A percentile compares a stretch with the other conserved stretches of the same genome.
These are phyloP conservation scores for Coemansia sp. DNA, from an alignment of 192 early-diverging fungal genomes.

Conservation along the genomic window DNA sequence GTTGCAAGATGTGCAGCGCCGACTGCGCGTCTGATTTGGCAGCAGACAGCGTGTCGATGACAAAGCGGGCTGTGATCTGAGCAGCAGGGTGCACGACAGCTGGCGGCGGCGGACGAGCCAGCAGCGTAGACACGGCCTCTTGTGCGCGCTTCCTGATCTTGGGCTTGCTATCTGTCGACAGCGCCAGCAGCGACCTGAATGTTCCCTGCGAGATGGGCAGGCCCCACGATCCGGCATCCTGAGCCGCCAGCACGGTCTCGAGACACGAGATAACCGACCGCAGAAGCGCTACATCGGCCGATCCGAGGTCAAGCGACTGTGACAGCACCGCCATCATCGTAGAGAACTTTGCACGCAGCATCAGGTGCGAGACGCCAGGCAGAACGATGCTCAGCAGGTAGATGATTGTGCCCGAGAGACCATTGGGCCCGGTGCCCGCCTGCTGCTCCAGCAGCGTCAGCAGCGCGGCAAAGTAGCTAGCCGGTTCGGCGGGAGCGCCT, in stretches of 20 bases:
- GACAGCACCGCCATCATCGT: constrained; percentile 62
- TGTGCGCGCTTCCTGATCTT: constrained; percentile 88
- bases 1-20: constrained; percentile 65
- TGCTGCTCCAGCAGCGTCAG: constrained; percentile 72
- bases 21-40: constrained; percentile 57
- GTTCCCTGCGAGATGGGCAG: constrained; percentile 65
- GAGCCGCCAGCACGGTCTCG: constrained; percentile 72
- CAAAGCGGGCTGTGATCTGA: constrained; percentile 61
- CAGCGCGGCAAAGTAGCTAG: constrained; percentile 89
- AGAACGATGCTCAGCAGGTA: constrained; percentile 81
- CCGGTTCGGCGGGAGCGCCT: constrained; percentile 61
- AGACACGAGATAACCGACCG: constrained; percentile 75
- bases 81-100: constrained; percentile 71
- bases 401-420: constrained; percentile 62
- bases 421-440: constrained; percentile 40
- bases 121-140: constrained; percentile 71
- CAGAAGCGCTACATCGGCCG: constrained; percentile 81
- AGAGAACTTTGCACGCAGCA: constrained; percentile 64
- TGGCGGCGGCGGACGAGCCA: constrained; percentile 73
- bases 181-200: constrained; percentile 70
- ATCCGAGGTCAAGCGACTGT: constrained; percentile 54
- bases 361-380: constrained; percentile 57
- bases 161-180: constrained; percentile 79
- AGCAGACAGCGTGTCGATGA: constrained; percentile 57
- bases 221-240: constrained; percentile 74